Evolutionary conservation across 768 basidiomycete genomes (phyloP), one percentile per base, ranked within the genome.

Genomic region (Udeniomyces megalosporus): DNA sequence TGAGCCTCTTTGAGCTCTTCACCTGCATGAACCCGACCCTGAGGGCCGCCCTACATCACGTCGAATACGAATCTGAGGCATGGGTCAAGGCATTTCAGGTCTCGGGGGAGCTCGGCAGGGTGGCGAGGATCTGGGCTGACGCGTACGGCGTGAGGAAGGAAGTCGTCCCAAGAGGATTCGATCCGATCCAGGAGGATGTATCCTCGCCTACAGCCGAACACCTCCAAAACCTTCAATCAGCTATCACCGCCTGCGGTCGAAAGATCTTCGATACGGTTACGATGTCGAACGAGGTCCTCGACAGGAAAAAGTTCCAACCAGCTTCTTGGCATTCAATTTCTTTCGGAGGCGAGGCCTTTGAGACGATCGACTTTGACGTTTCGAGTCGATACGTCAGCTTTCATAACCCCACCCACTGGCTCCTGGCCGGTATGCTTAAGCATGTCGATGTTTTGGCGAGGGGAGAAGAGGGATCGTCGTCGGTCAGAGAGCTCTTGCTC

Each of bases 11-110:
- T 73, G 81, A 84, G 67, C 76, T 96, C 48, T 99, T 97, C 77
- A 86, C 88, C 81, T 88, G 87, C 66, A 80, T 96, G 70, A 91
- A 93, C 70, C 84, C 91, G 2, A 90, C 91, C 73, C 83, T 84
- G 68, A 81, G 93, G 20, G 88, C 85, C 22, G 81, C 78, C 5
- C 79, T 80, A 31, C 84, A 77, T 56, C 95, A 97, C 68, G 82
- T 99, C 68, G 93, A 96, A 73, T 99, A 87, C 75, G 95, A 99
- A 75, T 85, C 86, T 32, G 95, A 99, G 67, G 85, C 85, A 22
- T 95, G 92, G 93, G 88, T 95, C 66, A 87, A 84, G 68, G 88
- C 95, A 15, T 97, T 97, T 74, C 91, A 92, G 68, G 85, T 96
- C 26, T 91, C 90, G 6, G 80, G 93, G 11, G 91, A 88, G 35